Evolutionary conservation across 441 rosid genomes (phyloP).

Genomic region (Macaranga tanarius): DNA sequence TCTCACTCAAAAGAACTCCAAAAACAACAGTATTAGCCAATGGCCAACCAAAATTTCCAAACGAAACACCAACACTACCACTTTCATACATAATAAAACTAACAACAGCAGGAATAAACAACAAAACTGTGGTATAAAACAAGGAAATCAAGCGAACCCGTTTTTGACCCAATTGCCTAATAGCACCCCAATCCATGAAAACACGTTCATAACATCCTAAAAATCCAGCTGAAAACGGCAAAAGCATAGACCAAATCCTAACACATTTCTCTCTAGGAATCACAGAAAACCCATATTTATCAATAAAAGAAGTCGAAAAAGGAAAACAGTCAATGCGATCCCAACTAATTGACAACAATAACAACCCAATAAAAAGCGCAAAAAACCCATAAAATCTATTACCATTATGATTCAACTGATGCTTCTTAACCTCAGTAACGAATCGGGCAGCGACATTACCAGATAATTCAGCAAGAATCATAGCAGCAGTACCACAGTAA

Average conservation of each 20-base stretch:
- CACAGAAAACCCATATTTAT: slow-evolving; percentile 42
- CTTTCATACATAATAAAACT: slow-evolving; percentile 49
- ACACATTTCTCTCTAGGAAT: slow-evolving; percentile 59
- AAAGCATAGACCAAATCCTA: slow-evolving; percentile 75
- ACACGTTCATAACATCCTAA: slow-evolving; percentile 78
- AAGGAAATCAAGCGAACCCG: slow-evolving; percentile 62
- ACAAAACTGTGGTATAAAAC: slow-evolving; percentile 58
- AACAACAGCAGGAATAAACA: slow-evolving; percentile 69
- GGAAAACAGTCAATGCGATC: slow-evolving; percentile 86
- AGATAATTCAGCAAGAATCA: slow-evolving; percentile 86
- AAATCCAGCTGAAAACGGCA: slow-evolving; percentile 82
- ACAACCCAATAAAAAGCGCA: slow-evolving; percentile 53
- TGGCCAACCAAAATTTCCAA: slow-evolving; percentile 78
- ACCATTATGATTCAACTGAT: slow-evolving; percentile 2
- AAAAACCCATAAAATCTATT: slow-evolving; percentile 55
- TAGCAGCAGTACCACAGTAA: slow-evolving; percentile 85
- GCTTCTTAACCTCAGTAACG: slow-evolving; percentile 32
- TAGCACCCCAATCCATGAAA: slow-evolving; percentile 58
- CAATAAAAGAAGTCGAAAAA: slow-evolving; percentile 38
- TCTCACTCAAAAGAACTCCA: slow-evolving; percentile 83
- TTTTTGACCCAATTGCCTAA: slow-evolving; percentile 61
- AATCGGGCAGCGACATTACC: slow-evolving; percentile 72
- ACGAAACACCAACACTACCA: slow-evolving; percentile 45
- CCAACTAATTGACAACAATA: slow-evolving; percentile 78
- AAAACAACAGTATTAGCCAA: slow-evolving; percentile 82